These are phyloP conservation scores for Corylus heterophylla DNA, from an alignment of 306 rosid species.

Conservation along the genomic window DNA sequence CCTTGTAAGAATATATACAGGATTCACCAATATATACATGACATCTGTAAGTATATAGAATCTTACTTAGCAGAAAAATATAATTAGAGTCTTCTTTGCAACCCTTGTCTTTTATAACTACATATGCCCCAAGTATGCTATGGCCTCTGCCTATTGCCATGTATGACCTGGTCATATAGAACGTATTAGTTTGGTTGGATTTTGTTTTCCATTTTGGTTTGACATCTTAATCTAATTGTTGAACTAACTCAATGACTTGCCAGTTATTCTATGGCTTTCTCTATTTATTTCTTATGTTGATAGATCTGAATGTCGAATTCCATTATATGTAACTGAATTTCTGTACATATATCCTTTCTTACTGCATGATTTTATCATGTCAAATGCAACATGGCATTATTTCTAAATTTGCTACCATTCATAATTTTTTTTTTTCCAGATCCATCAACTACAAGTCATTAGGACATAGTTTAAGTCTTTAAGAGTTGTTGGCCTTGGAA, in stretches of 20 bases:
- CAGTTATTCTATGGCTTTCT: not conserved
- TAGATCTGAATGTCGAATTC: not conserved
- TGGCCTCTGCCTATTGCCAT: not conserved
- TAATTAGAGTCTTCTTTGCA: not conserved
- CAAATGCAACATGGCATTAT: conserved; percentile 6
- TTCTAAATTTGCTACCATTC: conserved; percentile 1
- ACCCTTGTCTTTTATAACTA: not conserved
- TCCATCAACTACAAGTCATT: conserved; percentile 3
- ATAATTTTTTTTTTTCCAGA: not conserved
- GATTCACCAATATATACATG: too few relatives aligned
- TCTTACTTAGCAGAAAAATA: not conserved
- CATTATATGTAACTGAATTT: conserved; percentile 1
- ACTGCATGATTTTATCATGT: conserved; percentile 12
- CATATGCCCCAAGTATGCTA: not conserved
- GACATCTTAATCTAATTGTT: conserved; percentile 5
- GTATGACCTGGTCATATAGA: not conserved
- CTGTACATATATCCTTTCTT: not conserved
- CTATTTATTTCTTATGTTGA: not conserved
- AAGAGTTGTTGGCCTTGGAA: conserved; percentile 7
- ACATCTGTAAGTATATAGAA: not conserved
- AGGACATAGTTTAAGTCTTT: not conserved
- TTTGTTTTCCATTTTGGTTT: conserved; percentile 3
- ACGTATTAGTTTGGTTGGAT: conserved; percentile 2
- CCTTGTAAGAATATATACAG: too few relatives aligned
- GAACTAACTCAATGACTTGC: conserved; percentile 7